phyloP scores from a whole-genome alignment of 2,329 filamentous ascomycete species.

The Fusarium sp. region DNA sequence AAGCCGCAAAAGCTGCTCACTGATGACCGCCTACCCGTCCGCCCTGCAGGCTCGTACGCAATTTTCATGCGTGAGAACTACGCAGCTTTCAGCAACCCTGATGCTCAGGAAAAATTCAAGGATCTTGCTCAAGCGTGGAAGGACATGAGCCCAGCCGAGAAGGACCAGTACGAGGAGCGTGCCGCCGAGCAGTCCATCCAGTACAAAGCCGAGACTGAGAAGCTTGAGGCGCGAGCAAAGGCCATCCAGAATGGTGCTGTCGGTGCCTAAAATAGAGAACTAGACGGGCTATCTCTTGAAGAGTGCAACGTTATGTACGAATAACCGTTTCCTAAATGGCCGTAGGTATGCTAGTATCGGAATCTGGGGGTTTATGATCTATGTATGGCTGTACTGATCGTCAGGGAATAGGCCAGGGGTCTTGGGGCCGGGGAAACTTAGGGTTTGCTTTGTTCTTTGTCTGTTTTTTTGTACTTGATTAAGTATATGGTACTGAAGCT shows the following conservation, averaged over 20 bases:
- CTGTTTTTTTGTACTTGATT: slow-evolving; percentile 21
- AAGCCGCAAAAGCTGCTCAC: slow-evolving; percentile 54
- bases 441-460: slow-evolving; percentile 32
- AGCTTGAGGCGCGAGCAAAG: slow-evolving; percentile 51
- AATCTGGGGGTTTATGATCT: slow-evolving; percentile 8
- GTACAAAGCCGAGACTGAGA: slow-evolving; percentile 40
- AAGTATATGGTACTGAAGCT: slow-evolving; percentile 18
- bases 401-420: slow-evolving; percentile 20
- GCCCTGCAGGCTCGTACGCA: slow-evolving; percentile 50
- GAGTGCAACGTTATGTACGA: slow-evolving; percentile 3
- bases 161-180: slow-evolving; percentile 56
- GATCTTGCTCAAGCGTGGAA: slow-evolving; percentile 59
- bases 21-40: slow-evolving; percentile 64
- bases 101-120: slow-evolving; percentile 40
- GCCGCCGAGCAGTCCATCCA: slow-evolving; percentile 30
- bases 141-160: slow-evolving; percentile 56
- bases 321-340: slow-evolving; percentile 2
- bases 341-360: slow-evolving; percentile 7
- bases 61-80: slow-evolving; percentile 58
- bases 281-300: slow-evolving; percentile 8
- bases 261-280: slow-evolving; percentile 29
- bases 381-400: slow-evolving; percentile 20
- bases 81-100: slow-evolving; percentile 42
- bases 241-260: slow-evolving; percentile 42
- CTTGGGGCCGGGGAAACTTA: slow-evolving; percentile 12